These are phyloP conservation scores for Hypoxylon sp. DNA, from an alignment of 2,329 filamentous ascomycete genomes.

Conservation along the genomic window DNA sequence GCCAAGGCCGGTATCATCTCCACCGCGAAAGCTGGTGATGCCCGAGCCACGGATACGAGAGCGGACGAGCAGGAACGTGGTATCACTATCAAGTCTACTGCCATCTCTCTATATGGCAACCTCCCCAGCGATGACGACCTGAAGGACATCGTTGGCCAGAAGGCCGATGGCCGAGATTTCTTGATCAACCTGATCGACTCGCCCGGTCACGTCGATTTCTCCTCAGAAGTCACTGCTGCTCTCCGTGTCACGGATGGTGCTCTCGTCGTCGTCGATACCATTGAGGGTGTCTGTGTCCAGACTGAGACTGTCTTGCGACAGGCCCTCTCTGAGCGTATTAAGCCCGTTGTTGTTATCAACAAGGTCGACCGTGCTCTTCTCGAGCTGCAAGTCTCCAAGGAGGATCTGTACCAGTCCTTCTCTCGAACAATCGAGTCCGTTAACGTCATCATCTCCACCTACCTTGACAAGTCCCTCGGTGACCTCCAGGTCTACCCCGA, in stretches of 20 bases:
- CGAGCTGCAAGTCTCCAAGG: slow-evolving; percentile 98
- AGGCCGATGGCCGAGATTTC: slow-evolving; percentile 94
- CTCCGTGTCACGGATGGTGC: slow-evolving; percentile 99
- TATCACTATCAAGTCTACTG: slow-evolving; percentile 99
- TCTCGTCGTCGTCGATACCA: slow-evolving; percentile 99
- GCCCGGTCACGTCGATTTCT: slow-evolving; percentile 99
- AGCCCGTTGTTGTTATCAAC: slow-evolving; percentile 99
- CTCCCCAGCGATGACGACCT: slow-evolving; percentile 87
- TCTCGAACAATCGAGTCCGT: slow-evolving; percentile 99
- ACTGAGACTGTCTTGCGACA: slow-evolving; percentile 99
- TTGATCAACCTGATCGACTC: slow-evolving; percentile 99
- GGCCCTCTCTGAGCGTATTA: slow-evolving; percentile 99
- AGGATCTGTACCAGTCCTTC: slow-evolving; percentile 99
- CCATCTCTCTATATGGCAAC: slow-evolving; percentile 96
- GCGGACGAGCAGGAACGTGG: slow-evolving; percentile 99
- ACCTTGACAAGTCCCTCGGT: slow-evolving; percentile 96
- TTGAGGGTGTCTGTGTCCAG: slow-evolving; percentile 99
- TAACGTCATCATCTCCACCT: slow-evolving; percentile 99
- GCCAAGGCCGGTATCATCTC: slow-evolving; percentile 99
- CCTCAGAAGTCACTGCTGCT: slow-evolving; percentile 98
- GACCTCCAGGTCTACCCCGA: slow-evolving; percentile 99
- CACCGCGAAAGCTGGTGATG: slow-evolving; percentile 95
- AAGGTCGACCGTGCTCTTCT: slow-evolving; percentile 99
- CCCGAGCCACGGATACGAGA: slow-evolving; percentile 96
- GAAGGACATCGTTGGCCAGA: slow-evolving; percentile 92